Evolutionary conservation across 768 basidiomycete species (phyloP).

Genomic region (Pleurotus ostreatus): DNA sequence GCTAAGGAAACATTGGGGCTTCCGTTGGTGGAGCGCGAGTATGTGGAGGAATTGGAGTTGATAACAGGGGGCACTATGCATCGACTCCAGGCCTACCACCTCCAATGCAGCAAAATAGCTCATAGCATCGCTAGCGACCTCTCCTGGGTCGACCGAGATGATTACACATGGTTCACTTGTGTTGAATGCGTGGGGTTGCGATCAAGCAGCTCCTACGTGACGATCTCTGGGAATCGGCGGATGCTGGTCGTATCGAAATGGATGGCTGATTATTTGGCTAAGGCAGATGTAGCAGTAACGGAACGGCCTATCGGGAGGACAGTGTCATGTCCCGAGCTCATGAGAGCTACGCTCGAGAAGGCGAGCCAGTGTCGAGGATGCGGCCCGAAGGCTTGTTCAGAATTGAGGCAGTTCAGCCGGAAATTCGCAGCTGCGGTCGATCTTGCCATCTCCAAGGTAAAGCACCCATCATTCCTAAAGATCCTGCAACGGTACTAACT

Average conservation of each 20-base stretch:
- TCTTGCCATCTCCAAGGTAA: background rate
- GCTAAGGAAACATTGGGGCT: slow-evolving; percentile 30
- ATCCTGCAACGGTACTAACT: background rate
- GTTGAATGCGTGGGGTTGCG: slow-evolving; percentile 15
- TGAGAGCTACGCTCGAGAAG: background rate
- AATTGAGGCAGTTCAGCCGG: background rate
- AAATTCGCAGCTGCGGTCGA: background rate
- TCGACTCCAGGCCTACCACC: slow-evolving; percentile 38
- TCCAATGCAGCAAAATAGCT: slow-evolving; percentile 32
- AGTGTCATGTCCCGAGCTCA: background rate
- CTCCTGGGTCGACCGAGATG: slow-evolving; percentile 22
- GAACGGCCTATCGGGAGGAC: background rate
- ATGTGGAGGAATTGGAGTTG: slow-evolving; percentile 33
- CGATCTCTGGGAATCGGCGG: background rate
- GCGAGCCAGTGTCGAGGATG: background rate
- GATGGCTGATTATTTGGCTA: background rate
- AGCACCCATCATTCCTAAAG: background rate
- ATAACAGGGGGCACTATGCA: slow-evolving; percentile 37
- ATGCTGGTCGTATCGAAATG: background rate
- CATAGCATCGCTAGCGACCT: slow-evolving; percentile 18
- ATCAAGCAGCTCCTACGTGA: background rate
- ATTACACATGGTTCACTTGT: slow-evolving; percentile 30
- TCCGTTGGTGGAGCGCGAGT: slow-evolving; percentile 18
- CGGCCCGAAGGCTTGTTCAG: background rate
- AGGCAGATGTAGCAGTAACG: background rate